Evolutionary conservation across 2,329 filamentous ascomycete genomes (phyloP).

Genomic region (Graphiopsis chlorocephala): DNA sequence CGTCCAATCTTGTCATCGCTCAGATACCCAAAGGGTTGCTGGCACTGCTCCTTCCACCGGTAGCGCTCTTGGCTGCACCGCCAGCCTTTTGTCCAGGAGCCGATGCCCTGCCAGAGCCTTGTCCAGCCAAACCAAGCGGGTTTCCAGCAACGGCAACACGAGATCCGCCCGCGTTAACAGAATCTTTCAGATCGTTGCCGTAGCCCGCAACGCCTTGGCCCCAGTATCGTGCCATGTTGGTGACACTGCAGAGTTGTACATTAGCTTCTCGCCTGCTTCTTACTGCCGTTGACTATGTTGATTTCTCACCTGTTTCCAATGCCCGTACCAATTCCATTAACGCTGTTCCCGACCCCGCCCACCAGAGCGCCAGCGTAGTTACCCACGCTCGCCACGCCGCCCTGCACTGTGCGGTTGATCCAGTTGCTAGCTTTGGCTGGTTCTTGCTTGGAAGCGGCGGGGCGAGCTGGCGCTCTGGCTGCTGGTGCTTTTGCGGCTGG

Average conservation of each 20-base stretch:
- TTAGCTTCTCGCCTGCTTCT: not conserved
- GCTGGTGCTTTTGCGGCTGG: constrained; percentile 16
- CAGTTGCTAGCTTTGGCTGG: constrained; percentile 38
- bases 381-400: constrained; percentile 43
- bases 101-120: constrained; percentile 31
- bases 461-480: constrained; percentile 5
- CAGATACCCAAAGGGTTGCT: constrained; percentile 44
- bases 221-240: constrained; percentile 46
- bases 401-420: constrained; percentile 46
- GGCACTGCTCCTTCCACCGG: constrained; percentile 34
- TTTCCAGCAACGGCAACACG: constrained; percentile 46
- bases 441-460: constrained; percentile 7
- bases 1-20: not conserved
- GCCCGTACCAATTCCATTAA: constrained; percentile 47
- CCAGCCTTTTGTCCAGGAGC: constrained; percentile 21
- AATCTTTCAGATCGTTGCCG: constrained; percentile 51
- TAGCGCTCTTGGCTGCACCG: constrained; percentile 23
- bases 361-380: constrained; percentile 45
- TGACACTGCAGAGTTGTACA: constrained; percentile 33
- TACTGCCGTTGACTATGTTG: not conserved
- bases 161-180: constrained; percentile 43
- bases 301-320: constrained; percentile 39
- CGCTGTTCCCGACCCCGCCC: constrained; percentile 44
- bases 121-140: constrained; percentile 43
- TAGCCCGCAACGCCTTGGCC: constrained; percentile 49